Base-by-base conservation (phyloP, 371 early-diverging fungal genomes). In the Rhizopus arrhizus region DNA sequence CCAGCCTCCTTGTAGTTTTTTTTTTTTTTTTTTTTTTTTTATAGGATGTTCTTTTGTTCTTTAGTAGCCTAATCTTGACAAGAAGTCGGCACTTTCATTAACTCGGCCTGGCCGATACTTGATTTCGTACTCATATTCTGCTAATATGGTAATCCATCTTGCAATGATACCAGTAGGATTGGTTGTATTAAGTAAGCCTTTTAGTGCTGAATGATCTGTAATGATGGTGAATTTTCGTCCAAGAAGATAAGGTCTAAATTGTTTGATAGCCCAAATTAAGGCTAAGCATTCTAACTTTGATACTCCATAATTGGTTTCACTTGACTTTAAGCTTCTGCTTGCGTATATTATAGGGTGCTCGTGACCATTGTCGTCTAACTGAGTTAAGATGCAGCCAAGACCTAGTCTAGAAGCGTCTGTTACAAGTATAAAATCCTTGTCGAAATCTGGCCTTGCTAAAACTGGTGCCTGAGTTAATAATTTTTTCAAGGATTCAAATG, bases 201-300 rank as follows among this genome's bases (percentile, higher is more conserved):
- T 53, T 2, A 53, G 13, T 0, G 38, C 53, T 8, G 38, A 16
- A 6, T 53, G 53, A 38, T 36, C 38, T 0, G 36, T 36, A 22
- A 53, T 53, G n/a, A 53, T 53, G 4, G 41, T 36, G 22, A 53
- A 38, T n/a, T 53, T 32, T 8, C 36, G 13, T 12, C 53, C 38
- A 6, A 53, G 34, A 6, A 36, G 53, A 16, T 53, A 53, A 16
- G 53, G 53, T 33, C 46, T 4, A 16, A 32, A 16, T 5, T 15
- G 5, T 45, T 56, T 11, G 3, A 56, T 33, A 5, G 46, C 56
- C 45, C 45, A 45, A 1, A 56, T 15, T 10, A 32, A 13, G 4
- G 56, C 56, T 4, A 57, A 29, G 12, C 47, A 48, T 36, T 57
- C 48, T 16, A 48, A 22, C 38, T 57, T 57, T 3, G 48, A 35